Evolutionary conservation across 148 eudicot species (phyloP).

Genomic region (Amaranthus cruentus): DNA sequence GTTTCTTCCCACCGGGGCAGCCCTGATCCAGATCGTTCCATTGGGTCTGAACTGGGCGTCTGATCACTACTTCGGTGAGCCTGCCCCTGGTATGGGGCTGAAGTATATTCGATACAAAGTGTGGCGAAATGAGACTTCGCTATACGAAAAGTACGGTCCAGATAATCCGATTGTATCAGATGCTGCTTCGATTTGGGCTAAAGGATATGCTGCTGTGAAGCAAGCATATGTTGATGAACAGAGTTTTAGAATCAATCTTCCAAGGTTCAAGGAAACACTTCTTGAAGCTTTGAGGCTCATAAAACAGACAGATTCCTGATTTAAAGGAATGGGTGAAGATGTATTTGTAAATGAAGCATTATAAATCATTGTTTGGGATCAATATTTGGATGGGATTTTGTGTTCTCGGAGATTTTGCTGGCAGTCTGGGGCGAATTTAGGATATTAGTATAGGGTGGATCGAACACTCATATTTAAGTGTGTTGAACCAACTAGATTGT

Average conservation of each 20-base stretch:
- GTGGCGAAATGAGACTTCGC: conserved; percentile 54
- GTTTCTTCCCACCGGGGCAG: conserved; percentile 59
- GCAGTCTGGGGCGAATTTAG: too few species aligned
- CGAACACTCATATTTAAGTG: too few species aligned
- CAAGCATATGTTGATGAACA: conserved; percentile 47
- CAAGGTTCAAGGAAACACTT: conserved; percentile 39
- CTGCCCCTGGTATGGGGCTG: conserved; percentile 48
- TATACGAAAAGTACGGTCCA: conserved; percentile 33
- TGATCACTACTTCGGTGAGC: conserved; percentile 40
- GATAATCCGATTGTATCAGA: conserved; percentile 42
- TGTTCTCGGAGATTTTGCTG: conserved; percentile 9
- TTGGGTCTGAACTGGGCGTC: conserved; percentile 54
- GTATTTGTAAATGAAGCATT: conserved; percentile 9
- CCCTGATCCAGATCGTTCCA: conserved; percentile 53
- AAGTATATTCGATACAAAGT: conserved; percentile 52
- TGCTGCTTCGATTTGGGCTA: conserved; percentile 24
- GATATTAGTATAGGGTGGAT: too few species aligned
- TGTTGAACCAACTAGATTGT: too few species aligned
- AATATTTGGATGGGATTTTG: conserved; percentile 2
- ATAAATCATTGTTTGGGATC: not conserved
- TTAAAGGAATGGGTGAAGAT: not conserved
- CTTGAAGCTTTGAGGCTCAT: conserved; percentile 43
- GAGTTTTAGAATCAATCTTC: conserved; percentile 37
- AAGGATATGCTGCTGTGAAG: conserved; percentile 40
- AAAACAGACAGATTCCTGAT: conserved; percentile 16